A percentile compares a stretch with the other conserved stretches of the same genome.
These are phyloP conservation scores for Sideroxylon spinosum DNA, from an alignment of 179 eudicot genomes.

Conservation along the genomic window DNA sequence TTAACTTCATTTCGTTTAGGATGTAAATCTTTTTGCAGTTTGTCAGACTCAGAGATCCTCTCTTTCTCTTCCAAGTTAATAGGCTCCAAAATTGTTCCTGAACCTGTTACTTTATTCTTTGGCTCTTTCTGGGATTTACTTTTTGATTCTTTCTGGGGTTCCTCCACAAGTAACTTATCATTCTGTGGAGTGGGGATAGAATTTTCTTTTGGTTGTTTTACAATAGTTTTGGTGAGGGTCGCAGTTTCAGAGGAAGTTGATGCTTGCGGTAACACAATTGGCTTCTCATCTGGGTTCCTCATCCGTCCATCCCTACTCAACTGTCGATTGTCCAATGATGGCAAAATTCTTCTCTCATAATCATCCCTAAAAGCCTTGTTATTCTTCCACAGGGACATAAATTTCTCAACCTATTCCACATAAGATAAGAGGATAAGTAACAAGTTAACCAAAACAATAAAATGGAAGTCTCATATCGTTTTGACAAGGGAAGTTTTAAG, in stretches of 20 bases:
- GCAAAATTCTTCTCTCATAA: conserved; percentile 67
- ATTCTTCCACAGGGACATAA: conserved; percentile 66
- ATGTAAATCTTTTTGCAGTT: conserved; percentile 28
- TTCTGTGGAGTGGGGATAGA: conserved; percentile 19
- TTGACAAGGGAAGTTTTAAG: background rate
- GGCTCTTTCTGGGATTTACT: conserved; percentile 42
- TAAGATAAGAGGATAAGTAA: conserved; percentile 1
- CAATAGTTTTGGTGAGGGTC: conserved; percentile 23
- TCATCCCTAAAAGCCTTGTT: conserved; percentile 70
- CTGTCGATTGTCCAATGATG: conserved; percentile 68
- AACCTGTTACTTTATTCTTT: conserved; percentile 34
- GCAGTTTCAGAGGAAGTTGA: conserved; percentile 30
- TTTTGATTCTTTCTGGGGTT: conserved; percentile 39
- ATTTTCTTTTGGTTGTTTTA: conserved; percentile 52
- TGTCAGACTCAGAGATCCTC: conserved; percentile 37
- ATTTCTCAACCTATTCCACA: conserved; percentile 54
- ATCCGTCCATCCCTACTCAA: conserved; percentile 77
- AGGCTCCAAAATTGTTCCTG: conserved; percentile 22
- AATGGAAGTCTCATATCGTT: background rate
- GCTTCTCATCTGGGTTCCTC: conserved; percentile 85
- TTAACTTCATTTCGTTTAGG: conserved; percentile 43
- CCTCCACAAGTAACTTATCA: conserved; percentile 31
- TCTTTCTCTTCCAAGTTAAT: conserved; percentile 35
- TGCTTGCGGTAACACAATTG: conserved; percentile 31
- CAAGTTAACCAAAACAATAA: background rate